phyloP scores from a whole-genome alignment of 495 filamentous ascomycete genomes.

The Tuber indicum region DNA sequence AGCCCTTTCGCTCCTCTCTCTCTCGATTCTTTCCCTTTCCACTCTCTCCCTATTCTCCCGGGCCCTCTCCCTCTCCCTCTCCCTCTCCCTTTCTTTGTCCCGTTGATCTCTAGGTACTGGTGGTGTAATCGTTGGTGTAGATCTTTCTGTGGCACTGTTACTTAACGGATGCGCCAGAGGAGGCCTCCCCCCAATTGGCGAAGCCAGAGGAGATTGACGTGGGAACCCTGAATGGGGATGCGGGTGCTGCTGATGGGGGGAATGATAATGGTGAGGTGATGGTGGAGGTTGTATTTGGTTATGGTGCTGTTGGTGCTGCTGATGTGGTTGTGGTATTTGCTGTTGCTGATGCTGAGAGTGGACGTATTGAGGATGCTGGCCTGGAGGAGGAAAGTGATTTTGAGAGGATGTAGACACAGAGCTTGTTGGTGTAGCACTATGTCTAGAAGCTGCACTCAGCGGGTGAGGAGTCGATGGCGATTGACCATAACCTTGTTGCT shows the following conservation, averaged over 20 bases:
- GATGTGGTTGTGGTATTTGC: conserved; percentile 21
- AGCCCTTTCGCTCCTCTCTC: conserved; percentile 40
- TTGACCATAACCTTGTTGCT: conserved; percentile 34
- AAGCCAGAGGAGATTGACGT: conserved; percentile 31
- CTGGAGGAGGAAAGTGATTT: conserved; percentile 28
- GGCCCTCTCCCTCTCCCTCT: conserved; percentile 43
- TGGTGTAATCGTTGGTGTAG: conserved; percentile 24
- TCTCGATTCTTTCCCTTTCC: conserved; percentile 4
- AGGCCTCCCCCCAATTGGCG: conserved; percentile 33
- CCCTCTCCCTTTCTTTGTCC: conserved; percentile 31
- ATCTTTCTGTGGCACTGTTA: conserved; percentile 22
- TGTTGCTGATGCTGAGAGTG: conserved; percentile 23
- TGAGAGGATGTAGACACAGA: conserved; percentile 28
- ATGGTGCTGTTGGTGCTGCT: conserved; percentile 26
- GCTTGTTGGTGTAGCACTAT: conserved; percentile 33
- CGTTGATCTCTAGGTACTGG: conserved; percentile 19
- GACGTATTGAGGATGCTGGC: conserved; percentile 24
- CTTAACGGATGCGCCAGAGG: conserved; percentile 25
- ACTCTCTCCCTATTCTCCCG: conserved; percentile 30
- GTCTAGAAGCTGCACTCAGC: conserved; percentile 32
- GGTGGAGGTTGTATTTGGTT: conserved; percentile 20
- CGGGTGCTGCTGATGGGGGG: conserved; percentile 15
- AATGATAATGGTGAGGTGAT: conserved; percentile 20
- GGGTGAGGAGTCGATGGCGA: conserved; percentile 36
- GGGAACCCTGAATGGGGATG: conserved; percentile 34